Conservation (phyloP, 2,329 filamentous ascomycete species). For the Fusarium xylarioides region DNA sequence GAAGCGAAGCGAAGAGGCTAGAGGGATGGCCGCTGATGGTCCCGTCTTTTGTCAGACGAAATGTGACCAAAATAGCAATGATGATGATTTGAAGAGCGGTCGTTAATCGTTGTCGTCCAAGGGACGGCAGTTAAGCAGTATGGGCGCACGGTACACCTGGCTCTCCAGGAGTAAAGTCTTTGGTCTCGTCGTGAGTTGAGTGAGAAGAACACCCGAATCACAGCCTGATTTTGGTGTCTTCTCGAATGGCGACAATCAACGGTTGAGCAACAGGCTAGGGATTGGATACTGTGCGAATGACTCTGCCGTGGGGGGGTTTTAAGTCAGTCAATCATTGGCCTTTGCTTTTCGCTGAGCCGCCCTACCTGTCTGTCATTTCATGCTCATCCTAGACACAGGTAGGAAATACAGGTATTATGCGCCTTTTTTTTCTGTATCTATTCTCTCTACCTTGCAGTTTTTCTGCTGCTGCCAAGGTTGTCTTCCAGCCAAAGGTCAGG, state of each 20-base stretch:
- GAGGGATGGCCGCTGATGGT: conserved; percentile 16
- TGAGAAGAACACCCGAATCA: conserved; percentile 10
- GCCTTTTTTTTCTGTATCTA: conserved; percentile 8
- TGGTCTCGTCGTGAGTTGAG: conserved; percentile 11
- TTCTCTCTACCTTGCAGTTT: not conserved
- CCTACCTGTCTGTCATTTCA: conserved; percentile 9
- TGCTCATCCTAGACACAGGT: not conserved
- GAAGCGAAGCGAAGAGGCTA: conserved; percentile 10
- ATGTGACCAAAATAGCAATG: conserved; percentile 1
- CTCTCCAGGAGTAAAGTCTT: not conserved
- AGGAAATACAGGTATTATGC: conserved; percentile 2
- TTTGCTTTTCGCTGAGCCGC: not conserved
- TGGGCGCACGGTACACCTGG: not conserved
- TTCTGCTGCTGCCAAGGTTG: conserved; percentile 12
- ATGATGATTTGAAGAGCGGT: not conserved
- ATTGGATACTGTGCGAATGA: conserved; percentile 17
- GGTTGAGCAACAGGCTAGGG: conserved; percentile 1
- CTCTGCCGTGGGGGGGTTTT: conserved; percentile 29
- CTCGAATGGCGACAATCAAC: not conserved
- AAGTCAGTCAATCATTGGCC: conserved; percentile 31
- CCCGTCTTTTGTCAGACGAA: conserved; percentile 17
- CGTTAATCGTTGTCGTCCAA: not conserved
- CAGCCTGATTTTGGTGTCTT: conserved; percentile 9
- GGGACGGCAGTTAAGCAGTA: not conserved
- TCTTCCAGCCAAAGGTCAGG: conserved; percentile 27